Percentiles rank a stretch among this genome's conserved stretches.
Evolutionary conservation across 2,329 filamentous ascomycete species (phyloP).

Genomic region (Penicillium sp.): DNA sequence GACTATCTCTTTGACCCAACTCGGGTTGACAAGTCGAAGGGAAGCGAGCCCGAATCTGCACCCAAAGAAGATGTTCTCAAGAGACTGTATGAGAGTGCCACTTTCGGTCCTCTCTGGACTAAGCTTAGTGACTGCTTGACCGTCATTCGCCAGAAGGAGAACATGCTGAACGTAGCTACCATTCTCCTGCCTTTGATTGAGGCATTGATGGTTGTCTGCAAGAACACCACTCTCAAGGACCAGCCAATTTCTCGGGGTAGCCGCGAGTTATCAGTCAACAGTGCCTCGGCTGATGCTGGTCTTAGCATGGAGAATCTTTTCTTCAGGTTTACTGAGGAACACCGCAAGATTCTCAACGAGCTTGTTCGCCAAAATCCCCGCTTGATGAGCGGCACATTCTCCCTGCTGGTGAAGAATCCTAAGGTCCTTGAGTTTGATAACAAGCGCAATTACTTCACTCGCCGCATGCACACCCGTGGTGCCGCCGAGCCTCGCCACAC

Average conservation of each 20-base stretch:
- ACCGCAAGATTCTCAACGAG: constrained; percentile 96
- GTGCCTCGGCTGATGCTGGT: constrained; percentile 73
- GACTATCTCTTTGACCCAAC: constrained; percentile 94
- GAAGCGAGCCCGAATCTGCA: constrained; percentile 55
- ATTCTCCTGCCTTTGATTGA: constrained; percentile 94
- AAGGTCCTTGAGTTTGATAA: constrained; percentile 99
- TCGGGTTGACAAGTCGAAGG: constrained; percentile 55
- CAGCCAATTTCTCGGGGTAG: constrained; percentile 51
- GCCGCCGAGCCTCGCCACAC: constrained; percentile 70
- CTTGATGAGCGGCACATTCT: constrained; percentile 97
- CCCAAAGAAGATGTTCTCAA: constrained; percentile 83
- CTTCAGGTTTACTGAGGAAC: constrained; percentile 96
- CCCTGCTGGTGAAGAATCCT: constrained; percentile 93
- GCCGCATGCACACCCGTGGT: constrained; percentile 78
- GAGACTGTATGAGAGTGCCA: constrained; percentile 85
- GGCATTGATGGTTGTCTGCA: constrained; percentile 98
- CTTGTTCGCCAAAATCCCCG: constrained; percentile 96
- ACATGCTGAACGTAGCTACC: constrained; percentile 95
- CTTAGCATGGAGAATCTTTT: constrained; percentile 78
- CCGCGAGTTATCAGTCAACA: constrained; percentile 73
- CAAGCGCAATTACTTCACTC: constrained; percentile 98
- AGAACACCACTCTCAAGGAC: constrained; percentile 85
- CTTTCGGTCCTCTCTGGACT: constrained; percentile 87
- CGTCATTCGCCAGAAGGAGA: constrained; percentile 86
- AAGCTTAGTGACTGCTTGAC: constrained; percentile 86